Conservation (phyloP, 805 yeast genomes). For the Yarrowia sp. region DNA sequence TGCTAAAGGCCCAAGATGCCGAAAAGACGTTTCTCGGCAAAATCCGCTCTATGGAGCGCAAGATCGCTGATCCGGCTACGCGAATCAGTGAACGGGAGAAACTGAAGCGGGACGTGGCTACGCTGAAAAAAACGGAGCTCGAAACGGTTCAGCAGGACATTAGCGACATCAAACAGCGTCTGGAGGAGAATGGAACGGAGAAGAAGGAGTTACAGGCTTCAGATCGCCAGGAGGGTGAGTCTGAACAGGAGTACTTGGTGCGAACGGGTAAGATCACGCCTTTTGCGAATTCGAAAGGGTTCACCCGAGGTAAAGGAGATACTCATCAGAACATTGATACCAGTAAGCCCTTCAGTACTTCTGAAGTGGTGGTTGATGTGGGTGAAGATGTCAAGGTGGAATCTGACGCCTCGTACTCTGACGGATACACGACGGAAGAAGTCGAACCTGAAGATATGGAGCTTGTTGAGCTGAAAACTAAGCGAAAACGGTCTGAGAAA, state of each 20-base stretch:
- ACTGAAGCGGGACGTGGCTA: slow-evolving; percentile 53
- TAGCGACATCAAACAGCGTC: slow-evolving; percentile 54
- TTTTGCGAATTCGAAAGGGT: slow-evolving; percentile 58
- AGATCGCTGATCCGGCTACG: slow-evolving; percentile 52
- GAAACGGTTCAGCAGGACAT: slow-evolving; percentile 58
- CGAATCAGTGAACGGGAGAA: slow-evolving; percentile 63
- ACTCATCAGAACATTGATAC: slow-evolving; percentile 1
- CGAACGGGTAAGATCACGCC: slow-evolving; percentile 94
- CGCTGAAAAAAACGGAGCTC: slow-evolving; percentile 52
- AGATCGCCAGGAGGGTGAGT: slow-evolving; percentile 62
- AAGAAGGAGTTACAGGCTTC: slow-evolving; percentile 24
- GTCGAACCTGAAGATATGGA: slow-evolving; percentile 9
- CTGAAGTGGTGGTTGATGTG: not conserved
- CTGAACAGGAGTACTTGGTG: slow-evolving; percentile 73
- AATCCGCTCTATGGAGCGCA: slow-evolving; percentile 48
- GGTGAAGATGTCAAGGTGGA: not conserved
- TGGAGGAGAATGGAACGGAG: slow-evolving; percentile 39
- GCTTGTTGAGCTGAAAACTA: slow-evolving; percentile 6
- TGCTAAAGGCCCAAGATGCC: slow-evolving; percentile 61
- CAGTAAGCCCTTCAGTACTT: not conserved
- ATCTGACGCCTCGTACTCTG: not conserved
- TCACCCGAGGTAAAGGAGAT: slow-evolving; percentile 17
- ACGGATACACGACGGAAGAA: slow-evolving; percentile 9
- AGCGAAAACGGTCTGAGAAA: not conserved
- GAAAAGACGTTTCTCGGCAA: slow-evolving; percentile 47